Evolutionary conservation across 352 stramenopile genomes (phyloP).

Genomic region (Phytophthora kernoviae): DNA sequence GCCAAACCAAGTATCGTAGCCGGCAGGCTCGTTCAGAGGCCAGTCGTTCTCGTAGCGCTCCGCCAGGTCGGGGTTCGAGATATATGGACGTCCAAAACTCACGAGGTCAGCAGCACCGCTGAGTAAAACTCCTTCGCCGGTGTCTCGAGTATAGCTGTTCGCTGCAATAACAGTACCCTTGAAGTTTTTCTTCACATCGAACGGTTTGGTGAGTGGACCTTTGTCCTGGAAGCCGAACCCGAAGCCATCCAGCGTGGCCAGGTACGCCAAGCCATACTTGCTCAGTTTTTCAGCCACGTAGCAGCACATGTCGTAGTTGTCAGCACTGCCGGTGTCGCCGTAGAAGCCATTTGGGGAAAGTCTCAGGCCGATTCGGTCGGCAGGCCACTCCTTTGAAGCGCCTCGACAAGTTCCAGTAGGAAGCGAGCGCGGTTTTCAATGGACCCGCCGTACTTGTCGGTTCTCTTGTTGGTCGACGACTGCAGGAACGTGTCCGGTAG

Average conservation of each 20-base stretch:
- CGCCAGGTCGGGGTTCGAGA: conserved; percentile 36
- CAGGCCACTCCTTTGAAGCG: conserved; percentile 37
- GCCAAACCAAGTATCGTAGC: conserved; percentile 28
- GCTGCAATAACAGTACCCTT: conserved; percentile 31
- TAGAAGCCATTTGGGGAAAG: conserved; percentile 36
- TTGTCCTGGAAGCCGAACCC: conserved; percentile 50
- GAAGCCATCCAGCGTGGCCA: conserved; percentile 43
- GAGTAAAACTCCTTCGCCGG: conserved; percentile 30
- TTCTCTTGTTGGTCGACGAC: conserved; percentile 67
- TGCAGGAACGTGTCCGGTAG: conserved; percentile 90
- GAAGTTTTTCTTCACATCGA: conserved; percentile 44
- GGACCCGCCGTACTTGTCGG: conserved; percentile 83
- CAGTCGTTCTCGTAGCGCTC: conserved; percentile 34
- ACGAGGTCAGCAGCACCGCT: conserved; percentile 27
- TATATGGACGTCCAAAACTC: conserved; percentile 32
- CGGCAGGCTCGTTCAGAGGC: conserved; percentile 28
- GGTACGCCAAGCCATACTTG: conserved; percentile 41
- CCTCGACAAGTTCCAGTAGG: conserved; percentile 67
- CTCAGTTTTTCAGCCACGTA: conserved; percentile 40
- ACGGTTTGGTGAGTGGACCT: conserved; percentile 23
- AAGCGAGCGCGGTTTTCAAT: conserved; percentile 82
- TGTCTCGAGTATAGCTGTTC: conserved; percentile 45
- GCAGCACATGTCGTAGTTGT: conserved; percentile 53
- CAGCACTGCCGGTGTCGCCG: conserved; percentile 33
- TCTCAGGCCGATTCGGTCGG: conserved; percentile 29